Percentiles rank a stretch among this genome's conserved stretches.
These are phyloP conservation scores for Kondoa subrosea DNA, from an alignment of 768 basidiomycete genomes.

Conservation along the genomic window DNA sequence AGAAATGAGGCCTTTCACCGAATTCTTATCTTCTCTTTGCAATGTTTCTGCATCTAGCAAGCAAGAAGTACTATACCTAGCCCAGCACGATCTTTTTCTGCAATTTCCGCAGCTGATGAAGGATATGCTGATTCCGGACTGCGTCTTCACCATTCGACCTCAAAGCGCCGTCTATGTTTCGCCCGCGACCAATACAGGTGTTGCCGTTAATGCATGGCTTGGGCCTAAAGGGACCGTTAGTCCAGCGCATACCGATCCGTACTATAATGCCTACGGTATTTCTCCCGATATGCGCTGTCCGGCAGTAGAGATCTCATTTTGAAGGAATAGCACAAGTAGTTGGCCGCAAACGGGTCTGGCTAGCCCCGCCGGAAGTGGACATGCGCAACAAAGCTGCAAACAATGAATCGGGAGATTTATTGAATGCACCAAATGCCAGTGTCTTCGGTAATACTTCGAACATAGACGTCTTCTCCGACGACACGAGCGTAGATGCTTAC, in stretches of 20 bases:
- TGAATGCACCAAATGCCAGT: slow-evolving; percentile 4
- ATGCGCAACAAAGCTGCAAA: slow-evolving; percentile 41
- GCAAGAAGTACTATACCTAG: slow-evolving; percentile 49
- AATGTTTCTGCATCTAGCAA: slow-evolving; percentile 15
- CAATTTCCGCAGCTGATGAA: slow-evolving; percentile 64
- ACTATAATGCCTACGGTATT: slow-evolving; percentile 72
- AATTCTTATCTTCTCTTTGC: slow-evolving; percentile 44
- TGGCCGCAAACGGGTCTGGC: slow-evolving; percentile 77
- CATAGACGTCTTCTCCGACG: slow-evolving; percentile 52
- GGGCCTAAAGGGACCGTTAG: slow-evolving; percentile 63
- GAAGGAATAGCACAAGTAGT: slow-evolving; percentile 56
- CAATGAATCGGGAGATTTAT: slow-evolving; percentile 27
- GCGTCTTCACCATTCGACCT: slow-evolving; percentile 50
- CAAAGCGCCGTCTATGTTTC: slow-evolving; percentile 41
- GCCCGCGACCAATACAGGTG: slow-evolving; percentile 48
- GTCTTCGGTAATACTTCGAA: slow-evolving; percentile 54
- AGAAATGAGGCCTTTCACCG: slow-evolving; percentile 56
- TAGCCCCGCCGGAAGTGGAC: slow-evolving; percentile 68
- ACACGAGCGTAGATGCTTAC: not conserved
- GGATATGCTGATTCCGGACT: slow-evolving; percentile 75
- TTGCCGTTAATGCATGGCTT: slow-evolving; percentile 63
- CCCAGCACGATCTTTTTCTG: slow-evolving; percentile 66
- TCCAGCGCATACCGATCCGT: slow-evolving; percentile 89
- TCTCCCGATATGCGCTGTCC: not conserved
- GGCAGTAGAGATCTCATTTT: slow-evolving; percentile 18